Evolutionary conservation across 1,139 yeast genomes (phyloP).

Genomic region (Blastobotrys persicus): DNA sequence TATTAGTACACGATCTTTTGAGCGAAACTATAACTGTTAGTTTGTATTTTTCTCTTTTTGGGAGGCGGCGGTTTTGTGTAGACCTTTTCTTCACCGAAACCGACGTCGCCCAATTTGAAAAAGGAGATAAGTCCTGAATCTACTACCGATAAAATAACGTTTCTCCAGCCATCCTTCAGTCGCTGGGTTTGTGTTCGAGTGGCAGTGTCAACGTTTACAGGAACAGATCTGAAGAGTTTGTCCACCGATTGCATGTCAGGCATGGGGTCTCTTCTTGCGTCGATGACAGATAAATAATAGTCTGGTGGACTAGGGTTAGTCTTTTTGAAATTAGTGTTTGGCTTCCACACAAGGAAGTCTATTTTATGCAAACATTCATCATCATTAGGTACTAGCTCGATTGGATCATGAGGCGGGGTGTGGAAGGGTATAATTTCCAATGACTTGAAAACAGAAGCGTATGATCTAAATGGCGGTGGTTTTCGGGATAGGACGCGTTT

Average conservation of each 20-base stretch:
- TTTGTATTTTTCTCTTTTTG: slow-evolving; percentile 1
- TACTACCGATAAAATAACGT: slow-evolving; percentile 60
- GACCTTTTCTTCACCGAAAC: slow-evolving; percentile 47
- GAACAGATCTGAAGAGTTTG: slow-evolving; percentile 34
- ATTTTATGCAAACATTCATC: slow-evolving; percentile 26
- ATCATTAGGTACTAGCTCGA: slow-evolving; percentile 11
- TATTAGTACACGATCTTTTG: too few species aligned
- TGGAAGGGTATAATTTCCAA: slow-evolving; percentile 26
- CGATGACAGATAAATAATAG: slow-evolving; percentile 63
- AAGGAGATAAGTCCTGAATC: slow-evolving; percentile 75
- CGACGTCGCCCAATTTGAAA: slow-evolving; percentile 56
- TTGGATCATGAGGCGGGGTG: slow-evolving; percentile 21
- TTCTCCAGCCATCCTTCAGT: slow-evolving; percentile 49
- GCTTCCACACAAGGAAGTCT: slow-evolving; percentile 81
- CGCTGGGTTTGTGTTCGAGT: slow-evolving; percentile 36
- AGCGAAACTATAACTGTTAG: too few species aligned
- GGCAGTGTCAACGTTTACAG: slow-evolving; percentile 27
- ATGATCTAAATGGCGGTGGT: slow-evolving; percentile 18
- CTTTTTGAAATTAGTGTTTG: slow-evolving; percentile 67
- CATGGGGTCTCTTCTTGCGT: slow-evolving; percentile 49
- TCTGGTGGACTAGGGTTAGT: slow-evolving; percentile 70
- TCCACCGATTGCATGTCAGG: slow-evolving; percentile 48
- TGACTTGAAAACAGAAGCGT: slow-evolving; percentile 23
- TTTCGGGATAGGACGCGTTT: not conserved
- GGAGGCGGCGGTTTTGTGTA: slow-evolving; percentile 12